Percentiles rank a stretch among this genome's conserved stretches.
Conservation (phyloP, 768 basidiomycete genomes). For the Kwoniella shandongensis region DNA sequence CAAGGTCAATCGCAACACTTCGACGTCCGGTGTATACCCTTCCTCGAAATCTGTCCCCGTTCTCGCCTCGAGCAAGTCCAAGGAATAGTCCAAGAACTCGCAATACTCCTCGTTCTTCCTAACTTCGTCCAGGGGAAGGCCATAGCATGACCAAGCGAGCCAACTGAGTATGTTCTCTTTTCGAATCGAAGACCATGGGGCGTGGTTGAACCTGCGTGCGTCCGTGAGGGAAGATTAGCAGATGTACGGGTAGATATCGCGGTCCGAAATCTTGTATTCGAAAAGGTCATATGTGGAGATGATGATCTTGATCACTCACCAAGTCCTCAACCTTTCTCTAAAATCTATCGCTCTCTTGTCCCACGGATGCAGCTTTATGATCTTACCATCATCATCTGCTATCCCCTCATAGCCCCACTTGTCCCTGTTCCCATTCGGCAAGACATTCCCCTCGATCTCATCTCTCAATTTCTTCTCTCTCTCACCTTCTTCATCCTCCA, state of each 20-base stretch:
- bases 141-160: constrained; percentile 83
- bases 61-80: constrained; percentile 69
- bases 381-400: constrained; percentile 25
- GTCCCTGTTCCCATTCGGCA: constrained; percentile 18
- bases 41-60: constrained; percentile 66
- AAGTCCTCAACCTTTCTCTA: constrained; percentile 49
- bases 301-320: too few species aligned
- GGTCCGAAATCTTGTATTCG: too few species aligned
- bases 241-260: too few species aligned
- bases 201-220: constrained; percentile 67
- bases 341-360: constrained; percentile 50
- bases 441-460: constrained; percentile 36
- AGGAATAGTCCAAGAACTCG: constrained; percentile 61
- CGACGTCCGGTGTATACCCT: constrained; percentile 59
- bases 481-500: constrained; percentile 34
- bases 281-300: too few species aligned
- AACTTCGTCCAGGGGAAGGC: constrained; percentile 62
- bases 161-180: constrained; percentile 67
- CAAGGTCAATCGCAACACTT: constrained; percentile 69
- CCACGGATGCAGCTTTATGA: constrained; percentile 30
- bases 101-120: constrained; percentile 59
- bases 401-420: constrained; percentile 30
- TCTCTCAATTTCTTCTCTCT: constrained; percentile 33
- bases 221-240: neutral
- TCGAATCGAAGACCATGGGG: constrained; percentile 70